Conservation (phyloP, 768 basidiomycete species). For the Ramaria sp. region DNA sequence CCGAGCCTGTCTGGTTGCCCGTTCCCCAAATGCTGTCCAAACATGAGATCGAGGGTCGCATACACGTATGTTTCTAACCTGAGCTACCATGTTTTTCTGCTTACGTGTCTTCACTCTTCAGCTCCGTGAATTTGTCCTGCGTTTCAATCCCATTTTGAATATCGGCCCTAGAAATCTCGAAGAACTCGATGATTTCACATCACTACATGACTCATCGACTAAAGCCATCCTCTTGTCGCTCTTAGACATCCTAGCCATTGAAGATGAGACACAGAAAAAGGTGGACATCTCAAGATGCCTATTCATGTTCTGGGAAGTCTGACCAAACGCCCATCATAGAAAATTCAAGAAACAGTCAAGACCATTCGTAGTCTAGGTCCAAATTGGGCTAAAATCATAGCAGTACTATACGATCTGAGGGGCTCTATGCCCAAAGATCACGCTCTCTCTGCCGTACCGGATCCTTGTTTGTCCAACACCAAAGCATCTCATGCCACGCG, state of each 20-base stretch:
- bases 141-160: slow-evolving; percentile 47
- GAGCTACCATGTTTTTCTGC: background rate
- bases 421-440: background rate
- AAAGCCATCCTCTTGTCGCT: slow-evolving; percentile 55
- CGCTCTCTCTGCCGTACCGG: background rate
- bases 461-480: background rate
- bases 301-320: background rate
- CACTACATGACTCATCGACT: slow-evolving; percentile 38
- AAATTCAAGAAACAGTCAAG: slow-evolving; percentile 3
- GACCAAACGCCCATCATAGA: background rate
- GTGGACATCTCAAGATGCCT: slow-evolving; percentile 16
- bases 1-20: slow-evolving; percentile 42
- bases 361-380: slow-evolving; percentile 1
- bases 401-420: background rate
- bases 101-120: slow-evolving; percentile 14
- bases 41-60: slow-evolving; percentile 44
- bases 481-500: background rate
- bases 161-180: slow-evolving; percentile 41
- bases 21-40: slow-evolving; percentile 33
- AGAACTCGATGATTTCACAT: slow-evolving; percentile 44
- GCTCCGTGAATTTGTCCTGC: slow-evolving; percentile 63
- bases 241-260: slow-evolving; percentile 39
- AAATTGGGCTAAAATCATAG: slow-evolving; percentile 8
- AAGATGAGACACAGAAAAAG: slow-evolving; percentile 24
- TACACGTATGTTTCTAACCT: slow-evolving; percentile 19